phyloP scores from a whole-genome alignment of 169 alveolate species.

The Babesia gibsoni region DNA sequence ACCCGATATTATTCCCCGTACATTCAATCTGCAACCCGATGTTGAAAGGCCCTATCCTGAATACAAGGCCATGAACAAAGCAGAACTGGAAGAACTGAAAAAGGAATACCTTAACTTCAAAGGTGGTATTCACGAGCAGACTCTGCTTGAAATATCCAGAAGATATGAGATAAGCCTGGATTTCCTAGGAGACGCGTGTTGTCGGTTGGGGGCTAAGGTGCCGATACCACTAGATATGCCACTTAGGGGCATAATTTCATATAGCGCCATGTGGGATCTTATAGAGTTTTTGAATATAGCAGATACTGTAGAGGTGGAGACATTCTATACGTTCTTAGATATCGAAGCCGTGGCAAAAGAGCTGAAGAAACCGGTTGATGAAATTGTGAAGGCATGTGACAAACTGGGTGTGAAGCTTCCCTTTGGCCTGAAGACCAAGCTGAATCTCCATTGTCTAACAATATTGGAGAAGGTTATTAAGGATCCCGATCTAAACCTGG shows the following conservation, averaged over 20 bases:
- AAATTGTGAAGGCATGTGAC: constrained; percentile 25
- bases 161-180: constrained; percentile 31
- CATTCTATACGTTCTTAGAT: constrained; percentile 28
- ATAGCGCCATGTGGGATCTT: constrained; percentile 64
- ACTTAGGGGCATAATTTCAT: constrained; percentile 35
- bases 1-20: constrained; percentile 54
- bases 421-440: constrained; percentile 32
- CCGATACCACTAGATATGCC: constrained; percentile 50
- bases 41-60: not conserved
- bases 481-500: constrained; percentile 2
- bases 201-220: constrained; percentile 57
- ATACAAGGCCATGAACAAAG: not conserved
- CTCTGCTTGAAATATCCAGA: constrained; percentile 35
- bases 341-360: constrained; percentile 14
- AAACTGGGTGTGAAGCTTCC: constrained; percentile 35
- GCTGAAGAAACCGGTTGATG: constrained; percentile 6
- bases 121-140: constrained; percentile 60
- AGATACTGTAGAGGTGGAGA: constrained; percentile 42
- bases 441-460: constrained; percentile 41
- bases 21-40: constrained; percentile 58
- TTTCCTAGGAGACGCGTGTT: constrained; percentile 65
- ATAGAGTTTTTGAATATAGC: constrained; percentile 54
- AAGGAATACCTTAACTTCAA: constrained; percentile 26
- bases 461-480: constrained; percentile 17
- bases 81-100: constrained; percentile 48